Conservation (phyloP, 495 filamentous ascomycete species). For the Penicillium goetzii region DNA sequence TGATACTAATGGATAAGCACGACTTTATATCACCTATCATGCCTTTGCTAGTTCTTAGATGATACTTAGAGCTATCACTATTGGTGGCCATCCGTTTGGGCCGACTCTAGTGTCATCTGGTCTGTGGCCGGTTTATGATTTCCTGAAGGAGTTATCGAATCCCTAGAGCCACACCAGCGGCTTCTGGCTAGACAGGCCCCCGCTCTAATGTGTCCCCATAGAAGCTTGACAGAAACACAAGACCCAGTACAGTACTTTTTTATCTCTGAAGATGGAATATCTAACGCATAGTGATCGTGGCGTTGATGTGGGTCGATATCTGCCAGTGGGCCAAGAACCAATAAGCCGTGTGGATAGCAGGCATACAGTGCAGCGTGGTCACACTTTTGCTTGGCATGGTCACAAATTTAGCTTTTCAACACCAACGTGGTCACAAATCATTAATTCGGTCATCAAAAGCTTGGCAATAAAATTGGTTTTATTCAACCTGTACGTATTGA, state of each 20-base stretch:
- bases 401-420: no score
- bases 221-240: neutral
- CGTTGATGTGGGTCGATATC: neutral
- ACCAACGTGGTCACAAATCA: no score
- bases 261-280: conserved; percentile 3
- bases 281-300: neutral
- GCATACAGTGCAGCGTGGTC: no score
- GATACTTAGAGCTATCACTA: conserved; percentile 13
- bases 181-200: conserved; percentile 15
- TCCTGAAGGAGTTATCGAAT: conserved; percentile 46
- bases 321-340: neutral
- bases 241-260: neutral
- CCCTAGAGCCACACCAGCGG: conserved; percentile 25
- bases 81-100: conserved; percentile 12
- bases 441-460: no score
- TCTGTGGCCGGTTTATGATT: conserved; percentile 36
- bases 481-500: no score
- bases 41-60: conserved; percentile 5
- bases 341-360: neutral
- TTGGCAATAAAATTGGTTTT: no score
- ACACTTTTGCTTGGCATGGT: no score
- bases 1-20: conserved; percentile 3
- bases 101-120: conserved; percentile 18
- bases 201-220: neutral
- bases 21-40: conserved; percentile 10